Evolutionary conservation across 257 asterid genomes (phyloP), one percentile per base, ranked within the genome.

Genomic region (Capsicum rhomboideum): DNA sequence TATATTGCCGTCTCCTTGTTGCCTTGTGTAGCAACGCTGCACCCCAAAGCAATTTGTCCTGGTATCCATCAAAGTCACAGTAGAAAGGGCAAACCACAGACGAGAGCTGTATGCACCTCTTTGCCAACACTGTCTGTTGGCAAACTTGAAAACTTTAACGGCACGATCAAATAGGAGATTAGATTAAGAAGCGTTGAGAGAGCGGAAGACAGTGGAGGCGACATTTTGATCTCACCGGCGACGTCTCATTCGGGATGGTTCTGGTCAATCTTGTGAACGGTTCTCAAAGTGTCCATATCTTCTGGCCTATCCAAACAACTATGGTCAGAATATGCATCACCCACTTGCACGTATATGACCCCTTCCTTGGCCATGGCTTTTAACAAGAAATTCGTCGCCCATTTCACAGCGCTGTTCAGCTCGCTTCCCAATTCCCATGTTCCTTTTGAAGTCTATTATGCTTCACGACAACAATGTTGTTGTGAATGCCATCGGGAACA

Each of bases 11-110:
- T 89, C 92, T 87, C 31, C 95, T 85, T 5, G 96, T 88, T n/a
- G 98, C 98, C 92, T 93, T 95, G 92, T 92, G 98, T 85, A 95
- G 49, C 98, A 97, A 95, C 10, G 98, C 97, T 49, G 97, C 98
- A 2, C 92, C 97, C 98, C 98, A 92, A 4, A 93, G 88, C 90
- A 95, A 68, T 82, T 95, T 97, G 40, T 95, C 97, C 97, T 94
- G 93, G 93, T 90, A 94, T 42, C 98, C 98, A 86, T 93, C 92
- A 82, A 87, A 89, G 71, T 93, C 97, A 78, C 98, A 94, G 88
- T 94, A 94, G 83, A 93, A 94, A 61, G 97, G 98, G 90, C 97
- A 94, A 61, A 91, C 98, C 9, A 96, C 97, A 94, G 90, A 88
- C 96, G 93, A 72, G 92, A 85, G 87, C 97, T 93, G 83, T 94